Evolutionary conservation across 495 filamentous ascomycete genomes (phyloP).

Genomic region (Apiosordaria backusii): DNA sequence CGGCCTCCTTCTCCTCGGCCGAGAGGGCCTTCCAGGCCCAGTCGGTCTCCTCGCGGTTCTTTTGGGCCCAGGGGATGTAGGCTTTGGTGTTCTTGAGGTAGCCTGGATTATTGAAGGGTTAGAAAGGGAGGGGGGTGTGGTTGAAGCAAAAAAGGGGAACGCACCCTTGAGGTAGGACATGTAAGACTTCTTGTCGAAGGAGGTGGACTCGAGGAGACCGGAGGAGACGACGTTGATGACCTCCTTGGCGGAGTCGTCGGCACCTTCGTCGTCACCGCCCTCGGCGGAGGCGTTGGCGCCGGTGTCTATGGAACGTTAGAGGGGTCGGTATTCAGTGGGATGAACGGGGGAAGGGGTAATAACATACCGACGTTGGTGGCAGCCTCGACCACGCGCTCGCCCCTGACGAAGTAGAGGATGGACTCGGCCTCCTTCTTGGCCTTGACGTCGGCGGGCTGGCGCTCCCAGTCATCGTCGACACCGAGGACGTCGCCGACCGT

Average conservation of each 20-base stretch:
- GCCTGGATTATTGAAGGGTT: slow-evolving; percentile 40
- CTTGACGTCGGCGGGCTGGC: slow-evolving; percentile 69
- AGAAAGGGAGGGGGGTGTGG: neutral
- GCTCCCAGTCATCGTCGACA: slow-evolving; percentile 91
- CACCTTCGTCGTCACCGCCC: slow-evolving; percentile 69
- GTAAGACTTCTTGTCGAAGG: slow-evolving; percentile 82
- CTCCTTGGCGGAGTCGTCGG: slow-evolving; percentile 64
- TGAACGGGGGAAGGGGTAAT: neutral
- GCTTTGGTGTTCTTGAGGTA: slow-evolving; percentile 89
- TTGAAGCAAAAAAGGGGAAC: slow-evolving; percentile 19
- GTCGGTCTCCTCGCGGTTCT: neutral
- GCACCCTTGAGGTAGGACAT: slow-evolving; percentile 75
- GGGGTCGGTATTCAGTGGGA: slow-evolving; percentile 3
- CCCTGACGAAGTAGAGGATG: neutral
- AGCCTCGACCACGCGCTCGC: slow-evolving; percentile 76
- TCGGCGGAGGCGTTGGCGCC: slow-evolving; percentile 98
- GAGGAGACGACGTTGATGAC: slow-evolving; percentile 95
- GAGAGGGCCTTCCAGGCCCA: neutral
- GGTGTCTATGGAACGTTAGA: slow-evolving; percentile 64
- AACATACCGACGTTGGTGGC: slow-evolving; percentile 68
- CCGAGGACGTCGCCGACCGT: slow-evolving; percentile 73
- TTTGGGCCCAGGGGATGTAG: slow-evolving; percentile 39
- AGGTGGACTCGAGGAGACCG: slow-evolving; percentile 77
- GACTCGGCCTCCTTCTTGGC: slow-evolving; percentile 82
- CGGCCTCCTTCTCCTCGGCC: slow-evolving; percentile 34